phyloP scores from a whole-genome alignment of 805 yeast genomes.

The Myxozyma lipomycoides region DNA sequence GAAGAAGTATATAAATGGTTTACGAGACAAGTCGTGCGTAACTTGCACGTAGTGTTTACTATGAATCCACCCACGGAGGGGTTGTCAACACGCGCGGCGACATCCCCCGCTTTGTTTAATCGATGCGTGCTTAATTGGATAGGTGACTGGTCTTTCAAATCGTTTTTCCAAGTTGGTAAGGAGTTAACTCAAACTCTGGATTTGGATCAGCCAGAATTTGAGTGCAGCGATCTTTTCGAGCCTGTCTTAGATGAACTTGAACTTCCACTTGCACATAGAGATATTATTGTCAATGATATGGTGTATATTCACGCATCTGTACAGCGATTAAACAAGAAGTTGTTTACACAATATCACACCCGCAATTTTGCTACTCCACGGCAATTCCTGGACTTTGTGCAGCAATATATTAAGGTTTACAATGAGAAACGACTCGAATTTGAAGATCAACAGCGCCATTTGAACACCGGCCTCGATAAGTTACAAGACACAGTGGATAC shows the following conservation, averaged over 20 bases:
- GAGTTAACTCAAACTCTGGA: conserved; percentile 47
- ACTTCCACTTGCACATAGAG: conserved; percentile 38
- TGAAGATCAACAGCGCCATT: conserved; percentile 66
- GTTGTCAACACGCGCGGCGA: conserved; percentile 46
- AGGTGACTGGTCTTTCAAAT: conserved; percentile 68
- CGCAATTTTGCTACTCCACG: conserved; percentile 45
- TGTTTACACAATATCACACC: conserved; percentile 7
- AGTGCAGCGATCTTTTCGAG: conserved; percentile 35
- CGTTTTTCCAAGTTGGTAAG: conserved; percentile 51
- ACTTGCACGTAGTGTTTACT: conserved; percentile 80
- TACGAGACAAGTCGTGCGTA: conserved; percentile 56
- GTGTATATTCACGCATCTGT: conserved; percentile 45
- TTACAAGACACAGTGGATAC: conserved; percentile 71
- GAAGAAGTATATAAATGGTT: conserved; percentile 78
- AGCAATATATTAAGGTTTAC: conserved; percentile 40
- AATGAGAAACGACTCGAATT: conserved; percentile 45
- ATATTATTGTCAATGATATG: conserved; percentile 47
- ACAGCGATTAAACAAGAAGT: conserved; percentile 19
- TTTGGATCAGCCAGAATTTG: conserved; percentile 47
- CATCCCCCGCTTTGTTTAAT: conserved; percentile 86
- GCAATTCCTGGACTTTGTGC: conserved; percentile 50
- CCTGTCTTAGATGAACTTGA: conserved; percentile 17
- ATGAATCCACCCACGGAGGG: conserved; percentile 50
- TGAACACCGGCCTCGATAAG: conserved; percentile 68
- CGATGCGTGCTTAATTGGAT: conserved; percentile 86